phyloP scores from a whole-genome alignment of 2,329 filamentous ascomycete species.

The Hypoxylon sp. region DNA sequence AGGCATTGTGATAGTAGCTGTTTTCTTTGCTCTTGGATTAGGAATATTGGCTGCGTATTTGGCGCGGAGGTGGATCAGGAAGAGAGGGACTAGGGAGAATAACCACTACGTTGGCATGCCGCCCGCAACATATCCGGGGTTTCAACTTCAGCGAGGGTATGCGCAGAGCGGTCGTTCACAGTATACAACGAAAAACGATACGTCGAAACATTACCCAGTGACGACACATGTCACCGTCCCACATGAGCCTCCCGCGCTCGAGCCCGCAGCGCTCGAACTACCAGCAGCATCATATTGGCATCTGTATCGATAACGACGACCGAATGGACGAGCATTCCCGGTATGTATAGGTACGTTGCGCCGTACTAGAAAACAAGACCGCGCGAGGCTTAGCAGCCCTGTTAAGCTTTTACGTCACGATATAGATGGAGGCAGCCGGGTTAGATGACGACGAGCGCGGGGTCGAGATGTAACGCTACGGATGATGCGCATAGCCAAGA shows the following conservation, averaged over 20 bases:
- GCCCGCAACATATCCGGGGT: conserved; percentile 22
- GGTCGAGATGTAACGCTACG: conserved; percentile 1
- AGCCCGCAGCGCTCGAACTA: conserved; percentile 14
- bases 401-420: background rate
- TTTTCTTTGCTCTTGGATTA: conserved; percentile 17
- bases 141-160: conserved; percentile 10
- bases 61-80: conserved; percentile 12
- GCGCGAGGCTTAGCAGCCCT: background rate
- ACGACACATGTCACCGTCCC: background rate
- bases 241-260: conserved; percentile 13
- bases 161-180: background rate
- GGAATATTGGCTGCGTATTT: conserved; percentile 13
- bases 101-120: conserved; percentile 14
- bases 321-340: background rate
- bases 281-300: background rate
- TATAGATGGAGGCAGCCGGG: background rate
- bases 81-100: conserved; percentile 11
- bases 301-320: background rate
- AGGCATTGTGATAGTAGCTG: conserved; percentile 29
- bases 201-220: background rate
- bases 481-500: background rate
- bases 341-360: background rate
- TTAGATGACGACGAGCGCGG: background rate
- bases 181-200: conserved; percentile 1
- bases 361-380: background rate